These are phyloP conservation scores for Schoenoplectus triqueter DNA, from an alignment of 202 grass and related monocot genomes.

Conservation along the genomic window DNA sequence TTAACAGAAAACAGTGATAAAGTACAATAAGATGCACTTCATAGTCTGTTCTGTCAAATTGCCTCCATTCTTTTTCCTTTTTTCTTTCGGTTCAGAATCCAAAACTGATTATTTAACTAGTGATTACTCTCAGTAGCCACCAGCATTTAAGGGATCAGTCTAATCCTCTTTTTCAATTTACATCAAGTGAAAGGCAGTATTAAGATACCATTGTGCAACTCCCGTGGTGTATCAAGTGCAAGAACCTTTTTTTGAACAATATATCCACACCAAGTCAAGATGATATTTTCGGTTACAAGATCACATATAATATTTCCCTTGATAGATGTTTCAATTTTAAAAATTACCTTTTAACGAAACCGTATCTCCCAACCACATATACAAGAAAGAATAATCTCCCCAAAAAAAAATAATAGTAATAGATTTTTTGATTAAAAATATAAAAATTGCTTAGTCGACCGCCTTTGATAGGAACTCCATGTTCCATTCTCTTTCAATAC, in stretches of 20 bases:
- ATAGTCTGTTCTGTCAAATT: neutral
- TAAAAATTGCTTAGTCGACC: constrained; percentile 13
- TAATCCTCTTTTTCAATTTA: neutral
- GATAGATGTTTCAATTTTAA: neutral
- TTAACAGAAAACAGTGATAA: too few species aligned
- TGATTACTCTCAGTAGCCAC: neutral
- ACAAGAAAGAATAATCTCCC: neutral
- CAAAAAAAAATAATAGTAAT: neutral
- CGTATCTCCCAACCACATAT: neutral
- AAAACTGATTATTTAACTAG: neutral
- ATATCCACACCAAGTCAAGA: neutral
- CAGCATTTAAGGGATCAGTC: neutral
- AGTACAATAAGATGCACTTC: too few species aligned
- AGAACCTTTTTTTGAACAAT: neutral
- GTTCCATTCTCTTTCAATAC: neutral
- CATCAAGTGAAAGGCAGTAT: neutral
- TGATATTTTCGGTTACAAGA: neutral
- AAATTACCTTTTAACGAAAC: neutral
- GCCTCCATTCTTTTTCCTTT: neutral
- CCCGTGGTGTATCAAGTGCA: neutral
- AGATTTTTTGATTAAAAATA: neutral
- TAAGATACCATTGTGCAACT: neutral
- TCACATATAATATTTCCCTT: neutral
- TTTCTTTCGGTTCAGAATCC: neutral
- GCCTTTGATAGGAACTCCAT: constrained; percentile 31